Evolutionary conservation across 257 asterid genomes (phyloP), one percentile per base, ranked within the genome.

Genomic region (Solanum medicagineum): DNA sequence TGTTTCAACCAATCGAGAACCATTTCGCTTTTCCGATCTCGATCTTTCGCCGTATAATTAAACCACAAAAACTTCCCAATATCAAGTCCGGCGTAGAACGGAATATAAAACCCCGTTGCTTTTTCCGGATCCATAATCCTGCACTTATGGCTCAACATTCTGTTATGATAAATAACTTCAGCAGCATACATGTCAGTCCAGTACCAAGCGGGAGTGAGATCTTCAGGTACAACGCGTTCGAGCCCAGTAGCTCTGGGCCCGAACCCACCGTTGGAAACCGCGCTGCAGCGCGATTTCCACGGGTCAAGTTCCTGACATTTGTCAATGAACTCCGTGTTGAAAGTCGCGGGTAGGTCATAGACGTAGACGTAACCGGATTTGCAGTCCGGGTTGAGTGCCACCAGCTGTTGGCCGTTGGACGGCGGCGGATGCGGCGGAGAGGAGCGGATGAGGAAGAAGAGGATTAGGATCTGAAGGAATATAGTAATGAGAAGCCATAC

Each of bases 1-100:
- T 57, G 59, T 55, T 79, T 75, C 24, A 91, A 83, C 97, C 97
- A 93, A 80, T 85, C 71, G 7, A 93, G 88, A 91, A 91, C 84
- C 91, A 32, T 85, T 80, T 54, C 22, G 86, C 93, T 83, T 29
- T 81, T 87, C 4, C 83, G 60, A 88, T 93, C 97, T 47, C 89
- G 88, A 57, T 93, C 91, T 42, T 81, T 79, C 8, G 90, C 84
- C 10, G 94, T 91, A 85, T 90, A 90, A 84, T 90, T 90, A 26
- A n/a, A 42, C 94, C 95, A 93, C 4, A 93, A 62, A 89, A 91
- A 81, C 81, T 85, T 92, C 1, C 93, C 94, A 6, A 91, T 92
- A 2, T 92, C 93, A 85, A 93, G 91, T 9, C 97, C 97, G 10
- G 91, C 95, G 85, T 93, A 93, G 32, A 92, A 93, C 2, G 95